phyloP scores from a whole-genome alignment of 1,284 basidiomycete species.

The Cerrena zonata region DNA sequence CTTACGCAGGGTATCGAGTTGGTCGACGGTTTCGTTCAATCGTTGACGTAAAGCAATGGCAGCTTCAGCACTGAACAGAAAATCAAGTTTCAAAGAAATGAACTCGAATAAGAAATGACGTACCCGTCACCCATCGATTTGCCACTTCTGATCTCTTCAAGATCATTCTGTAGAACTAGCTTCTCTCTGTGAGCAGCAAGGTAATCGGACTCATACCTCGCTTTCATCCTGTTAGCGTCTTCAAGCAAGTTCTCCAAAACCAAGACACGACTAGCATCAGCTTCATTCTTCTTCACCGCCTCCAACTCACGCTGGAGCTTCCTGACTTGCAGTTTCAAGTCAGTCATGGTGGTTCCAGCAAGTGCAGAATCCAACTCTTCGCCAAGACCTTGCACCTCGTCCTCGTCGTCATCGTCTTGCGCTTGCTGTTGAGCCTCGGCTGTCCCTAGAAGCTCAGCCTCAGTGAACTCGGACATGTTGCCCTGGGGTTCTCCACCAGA shows the following conservation, averaged over 20 bases:
- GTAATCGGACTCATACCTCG: conserved; percentile 85
- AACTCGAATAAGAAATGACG: conserved; percentile 18
- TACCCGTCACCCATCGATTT: conserved; percentile 80
- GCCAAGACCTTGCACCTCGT: conserved; percentile 56
- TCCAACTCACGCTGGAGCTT: conserved; percentile 81
- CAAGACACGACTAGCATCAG: conserved; percentile 66
- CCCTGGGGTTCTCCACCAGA: conserved; percentile 14
- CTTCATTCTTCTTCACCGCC: conserved; percentile 66
- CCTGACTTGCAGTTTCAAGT: conserved; percentile 80
- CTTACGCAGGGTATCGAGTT: conserved; percentile 70
- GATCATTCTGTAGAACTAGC: conserved; percentile 71
- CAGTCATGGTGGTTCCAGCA: conserved; percentile 82
- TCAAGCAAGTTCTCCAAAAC: conserved; percentile 88
- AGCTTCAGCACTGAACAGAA: conserved; percentile 62
- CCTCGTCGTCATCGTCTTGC: conserved; percentile 36
- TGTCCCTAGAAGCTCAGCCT: conserved; percentile 32
- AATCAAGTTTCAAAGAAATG: conserved; percentile 8
- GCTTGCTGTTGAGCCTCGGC: conserved; percentile 12
- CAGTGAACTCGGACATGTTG: conserved; percentile 32
- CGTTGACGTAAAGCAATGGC: conserved; percentile 82
- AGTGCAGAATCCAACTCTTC: conserved; percentile 84
- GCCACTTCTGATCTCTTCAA: conserved; percentile 86
- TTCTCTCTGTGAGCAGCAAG: conserved; percentile 79
- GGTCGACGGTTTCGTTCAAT: conserved; percentile 81
- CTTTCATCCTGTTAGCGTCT: conserved; percentile 85